Conservation (phyloP, 129 eudicot genomes). For the Scalesia atractyloides region DNA sequence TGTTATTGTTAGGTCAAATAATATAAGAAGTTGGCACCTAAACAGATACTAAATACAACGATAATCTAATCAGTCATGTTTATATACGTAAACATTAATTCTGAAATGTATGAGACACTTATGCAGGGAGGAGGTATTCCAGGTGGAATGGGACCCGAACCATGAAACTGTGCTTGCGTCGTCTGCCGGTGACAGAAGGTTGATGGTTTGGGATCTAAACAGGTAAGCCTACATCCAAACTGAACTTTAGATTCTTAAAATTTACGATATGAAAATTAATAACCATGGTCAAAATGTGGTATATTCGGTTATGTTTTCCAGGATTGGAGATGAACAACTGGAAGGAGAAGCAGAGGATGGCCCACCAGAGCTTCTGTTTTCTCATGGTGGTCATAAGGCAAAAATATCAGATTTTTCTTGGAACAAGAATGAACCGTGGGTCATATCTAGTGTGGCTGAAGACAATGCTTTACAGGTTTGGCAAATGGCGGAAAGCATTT, state of each 20-base stretch:
- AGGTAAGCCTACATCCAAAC: constrained; percentile 47
- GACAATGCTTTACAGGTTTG: constrained; percentile 83
- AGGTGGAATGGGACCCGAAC: constrained; percentile 98
- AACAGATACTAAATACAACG: background rate
- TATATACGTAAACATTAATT: background rate
- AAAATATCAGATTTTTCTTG: constrained; percentile 95
- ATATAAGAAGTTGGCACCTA: background rate
- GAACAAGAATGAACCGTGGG: constrained; percentile 95
- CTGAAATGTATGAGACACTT: background rate
- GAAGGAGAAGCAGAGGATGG: constrained; percentile 99
- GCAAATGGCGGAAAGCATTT: constrained; percentile 90
- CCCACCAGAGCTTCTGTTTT: constrained; percentile 91
- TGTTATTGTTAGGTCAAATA: background rate
- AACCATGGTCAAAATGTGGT: background rate
- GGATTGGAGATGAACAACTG: constrained; percentile 95
- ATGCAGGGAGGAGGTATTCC: constrained; percentile 83
- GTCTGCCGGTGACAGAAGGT: constrained; percentile 88
- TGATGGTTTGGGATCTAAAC: constrained; percentile 99
- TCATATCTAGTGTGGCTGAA: constrained; percentile 82
- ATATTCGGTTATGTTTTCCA: constrained; percentile 24
- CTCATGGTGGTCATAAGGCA: constrained; percentile 98
- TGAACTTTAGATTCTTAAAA: background rate
- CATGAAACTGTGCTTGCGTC: constrained; percentile 95
- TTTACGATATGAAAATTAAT: background rate
- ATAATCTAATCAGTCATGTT: background rate